Percentiles rank a stretch among this genome's conserved stretches.
Evolutionary conservation across 805 yeast species (phyloP).

Genomic region (Ogataea glucozyma): DNA sequence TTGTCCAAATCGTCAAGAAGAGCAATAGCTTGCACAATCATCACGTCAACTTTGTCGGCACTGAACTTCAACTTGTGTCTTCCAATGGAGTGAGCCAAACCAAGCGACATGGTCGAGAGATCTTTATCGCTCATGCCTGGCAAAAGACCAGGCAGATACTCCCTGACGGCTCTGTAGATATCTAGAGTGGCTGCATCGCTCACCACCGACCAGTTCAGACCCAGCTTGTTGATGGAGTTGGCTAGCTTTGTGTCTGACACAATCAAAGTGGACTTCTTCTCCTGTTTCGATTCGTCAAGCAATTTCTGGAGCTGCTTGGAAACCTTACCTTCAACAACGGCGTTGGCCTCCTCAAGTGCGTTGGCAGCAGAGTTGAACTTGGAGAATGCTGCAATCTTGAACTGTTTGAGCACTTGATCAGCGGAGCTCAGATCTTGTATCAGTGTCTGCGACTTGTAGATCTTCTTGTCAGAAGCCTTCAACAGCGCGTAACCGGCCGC

Average conservation of each 20-base stretch:
- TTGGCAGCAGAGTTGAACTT: conserved; percentile 93
- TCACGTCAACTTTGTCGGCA: conserved; percentile 97
- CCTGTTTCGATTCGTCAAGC: conserved; percentile 72
- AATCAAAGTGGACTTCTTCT: conserved; percentile 81
- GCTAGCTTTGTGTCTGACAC: conserved; percentile 96
- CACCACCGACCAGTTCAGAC: conserved; percentile 81
- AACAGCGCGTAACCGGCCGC: conserved; percentile 98
- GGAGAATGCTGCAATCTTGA: conserved; percentile 93
- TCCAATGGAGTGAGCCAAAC: conserved; percentile 98
- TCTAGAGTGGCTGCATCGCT: conserved; percentile 95
- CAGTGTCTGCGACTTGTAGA: conserved; percentile 78
- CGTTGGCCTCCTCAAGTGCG: conserved; percentile 92
- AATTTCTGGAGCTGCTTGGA: conserved; percentile 77
- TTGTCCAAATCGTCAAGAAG: conserved; percentile 94
- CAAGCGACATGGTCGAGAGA: conserved; percentile 91
- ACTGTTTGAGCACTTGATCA: conserved; percentile 83
- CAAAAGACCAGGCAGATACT: conserved; percentile 87
- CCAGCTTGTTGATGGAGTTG: conserved; percentile 93
- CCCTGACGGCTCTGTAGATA: conserved; percentile 92
- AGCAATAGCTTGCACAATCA: conserved; percentile 99
- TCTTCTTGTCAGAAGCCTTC: conserved; percentile 96
- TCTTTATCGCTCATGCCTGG: conserved; percentile 90
- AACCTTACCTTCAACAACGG: conserved; percentile 92
- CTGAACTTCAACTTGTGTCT: conserved; percentile 97
- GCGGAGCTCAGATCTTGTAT: conserved; percentile 77